Base-by-base conservation (phyloP, 1,139 yeast genomes). In the Yamadazyma taylorii region DNA sequence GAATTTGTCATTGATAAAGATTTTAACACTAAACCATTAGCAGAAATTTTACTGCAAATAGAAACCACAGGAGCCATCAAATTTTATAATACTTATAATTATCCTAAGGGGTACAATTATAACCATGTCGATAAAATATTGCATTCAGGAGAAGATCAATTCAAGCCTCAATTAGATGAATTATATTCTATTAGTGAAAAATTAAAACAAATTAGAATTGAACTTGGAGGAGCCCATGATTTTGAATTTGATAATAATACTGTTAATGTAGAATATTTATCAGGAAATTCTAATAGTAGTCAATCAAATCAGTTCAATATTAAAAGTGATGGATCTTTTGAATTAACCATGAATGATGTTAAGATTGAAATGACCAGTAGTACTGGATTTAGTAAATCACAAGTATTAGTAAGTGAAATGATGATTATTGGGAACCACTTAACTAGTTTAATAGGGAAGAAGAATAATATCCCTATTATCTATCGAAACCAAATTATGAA, bases 351-450 rank as follows among this genome's bases (percentile, higher is more conserved):
- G 5, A 37, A 37, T 34, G 36, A 42, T 12, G 32, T 35, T 10
- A 41, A 32, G n/a, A 46, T 48, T 12, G 17, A 23, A 14, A 19
- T 47, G 11, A 30, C 14, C 2, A 30, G 31, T 11, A 23, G 32
- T 8, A 4, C 19, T 3, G 22, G 21, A 3, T 17, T 25, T 5
- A 26, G 32, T 9, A 56, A 61, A 34, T 79, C 89, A 0, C 77
- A 73, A 31, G 49, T 64, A 3, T 60, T 90, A 22, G 97, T 90
- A 3, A 75, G 92, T 0, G 95, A 89, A 55, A 60, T 85, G 39
- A 90, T 90, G 97, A 75, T 90, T 23, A 63, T 77, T 33, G 87
- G 94, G 2, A 89, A 89, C 55, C 66, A 73, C 22, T 60, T 81
- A 2, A 73, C 81, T 1, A 90, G 90, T 0, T 46, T 56, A 2